Evolutionary conservation across 768 basidiomycete species (phyloP).

Genomic region (Tulasnella sp.): DNA sequence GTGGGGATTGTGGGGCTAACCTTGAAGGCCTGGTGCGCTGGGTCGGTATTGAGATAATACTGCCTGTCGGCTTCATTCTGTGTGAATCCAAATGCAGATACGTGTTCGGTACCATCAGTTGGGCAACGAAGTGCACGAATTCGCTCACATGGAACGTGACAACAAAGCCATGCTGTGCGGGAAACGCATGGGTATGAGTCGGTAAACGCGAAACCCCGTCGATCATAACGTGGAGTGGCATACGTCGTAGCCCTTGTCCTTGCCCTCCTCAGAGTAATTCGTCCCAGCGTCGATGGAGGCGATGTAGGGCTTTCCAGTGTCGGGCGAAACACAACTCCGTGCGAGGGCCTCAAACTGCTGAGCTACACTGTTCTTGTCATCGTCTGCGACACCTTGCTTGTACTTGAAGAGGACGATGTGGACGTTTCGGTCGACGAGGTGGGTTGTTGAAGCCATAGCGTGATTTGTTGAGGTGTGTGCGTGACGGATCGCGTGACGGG

Average conservation of each 20-base stretch:
- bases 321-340: background rate
- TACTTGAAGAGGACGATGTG: conserved; percentile 13
- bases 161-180: conserved; percentile 2
- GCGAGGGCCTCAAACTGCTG: background rate
- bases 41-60: conserved; percentile 5
- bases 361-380: background rate
- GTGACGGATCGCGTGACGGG: too few relatives aligned
- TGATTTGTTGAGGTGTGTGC: too few relatives aligned
- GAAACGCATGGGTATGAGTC: background rate
- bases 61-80: background rate
- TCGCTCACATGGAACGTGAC: background rate
- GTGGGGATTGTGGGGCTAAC: background rate
- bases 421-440: background rate
- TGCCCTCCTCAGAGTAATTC: conserved; percentile 1
- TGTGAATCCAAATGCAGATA: background rate
- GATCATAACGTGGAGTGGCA: too few relatives aligned
- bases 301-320: conserved; percentile 4
- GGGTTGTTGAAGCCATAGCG: background rate
- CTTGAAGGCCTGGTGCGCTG: conserved; percentile 4
- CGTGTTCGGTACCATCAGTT: background rate
- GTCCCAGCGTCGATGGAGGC: background rate
- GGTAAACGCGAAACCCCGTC: background rate
- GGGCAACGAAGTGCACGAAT: background rate
- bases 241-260: conserved; percentile 9
- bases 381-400: background rate